Base-by-base conservation (phyloP, 805 yeast genomes). In the Starmerella asiatica region DNA sequence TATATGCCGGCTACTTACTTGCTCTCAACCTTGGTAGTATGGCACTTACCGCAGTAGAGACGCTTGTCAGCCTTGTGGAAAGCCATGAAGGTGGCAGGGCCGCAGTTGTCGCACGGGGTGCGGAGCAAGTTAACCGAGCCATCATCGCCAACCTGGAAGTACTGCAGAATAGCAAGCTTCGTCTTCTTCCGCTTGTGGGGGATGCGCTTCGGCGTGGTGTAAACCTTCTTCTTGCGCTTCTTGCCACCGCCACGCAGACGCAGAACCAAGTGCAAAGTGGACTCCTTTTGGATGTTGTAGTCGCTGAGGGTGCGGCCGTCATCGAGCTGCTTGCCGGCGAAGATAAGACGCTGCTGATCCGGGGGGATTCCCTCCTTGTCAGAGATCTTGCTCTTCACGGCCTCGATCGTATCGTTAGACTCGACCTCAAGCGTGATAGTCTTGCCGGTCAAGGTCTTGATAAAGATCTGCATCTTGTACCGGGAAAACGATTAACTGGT, bases 221-320 rank as follows among this genome's bases (percentile, higher is more conserved):
- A 91, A 67, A 85, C 96, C 93, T 88, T 88, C 95, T 91, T 91
- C 91, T 91, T 91, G 79, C 94, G 88, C 91, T 91, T 91, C 83
- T 86, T 91, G 76, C 94, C 94, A 72, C 94, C 95, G 67, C 97
- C 97, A 75, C 96, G 83, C 67, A 88, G 81, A 76, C 96, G 85
- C 55, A 88, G 73, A 53, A 88, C 97, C 71, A 88, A 77, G 69
- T 88, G 95, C 41, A 86, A 68, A 48, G 96, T 86, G 50, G 95
- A 84, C 71, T 86, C 96, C 75, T 86, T 86, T 71, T 85, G 94
- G 67, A 86, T 86, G 80, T 86, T 86, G 88, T 86, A 86, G 71
- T 86, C 95, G 52, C 94, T 79, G 51, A 86, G 70, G 50, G 96
- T 86, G 75, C 95, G 82, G 55, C 95, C 95, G 45, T 63, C 67